Evolutionary conservation across 495 filamentous ascomycete species (phyloP), one percentile per base, ranked within the genome.

Genomic region (Sporormia fimetaria): DNA sequence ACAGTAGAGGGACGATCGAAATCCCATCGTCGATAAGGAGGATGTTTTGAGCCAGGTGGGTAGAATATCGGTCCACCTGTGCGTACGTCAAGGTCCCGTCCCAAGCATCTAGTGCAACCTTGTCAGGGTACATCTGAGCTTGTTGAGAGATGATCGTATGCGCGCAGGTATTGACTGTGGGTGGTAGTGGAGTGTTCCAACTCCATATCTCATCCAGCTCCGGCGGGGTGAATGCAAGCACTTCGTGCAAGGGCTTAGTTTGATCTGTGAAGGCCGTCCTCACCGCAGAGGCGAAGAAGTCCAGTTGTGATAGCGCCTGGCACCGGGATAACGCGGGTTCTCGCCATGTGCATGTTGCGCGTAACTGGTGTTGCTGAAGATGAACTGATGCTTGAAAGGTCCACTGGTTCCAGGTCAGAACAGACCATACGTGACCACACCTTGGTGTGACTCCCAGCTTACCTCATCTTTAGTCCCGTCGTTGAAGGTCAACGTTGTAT

Each of bases 141-240:
- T 34, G 21, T 7, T 51, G 42, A 6, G 21, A 47, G 11, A 55
- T 44, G 18, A 55, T 38, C 9, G 42, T 43, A 22, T 55, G 51
- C 31, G 48, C 44, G 37, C 47, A 55, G 0, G 25, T 35, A 17
- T 46, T 33, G 1, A 51, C 11, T 1, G 4, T 34, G 1, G 47
- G 33, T 0, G 47, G 42, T 6, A 51, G 2, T 1, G 37, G 31
- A 20, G 36, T 30, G 24, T 51, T 55, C 51, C 51, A 51, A 1
- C 21, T 21, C 51, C 51, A 55, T 27, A 55, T 33, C 33, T 43
- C 23, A 10, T 38, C 33, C 9, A 46, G 27, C 14, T 55, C 51
- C 10, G 15, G 15, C 9, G 18, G 12, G 7, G 46, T 20, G 11
- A 40, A 30, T 5, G 36, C n/a, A 8, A 22, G n/a, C 9, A 47